Conservation (phyloP, 78 protist genomes). For the Speleostelium caveatum region DNA sequence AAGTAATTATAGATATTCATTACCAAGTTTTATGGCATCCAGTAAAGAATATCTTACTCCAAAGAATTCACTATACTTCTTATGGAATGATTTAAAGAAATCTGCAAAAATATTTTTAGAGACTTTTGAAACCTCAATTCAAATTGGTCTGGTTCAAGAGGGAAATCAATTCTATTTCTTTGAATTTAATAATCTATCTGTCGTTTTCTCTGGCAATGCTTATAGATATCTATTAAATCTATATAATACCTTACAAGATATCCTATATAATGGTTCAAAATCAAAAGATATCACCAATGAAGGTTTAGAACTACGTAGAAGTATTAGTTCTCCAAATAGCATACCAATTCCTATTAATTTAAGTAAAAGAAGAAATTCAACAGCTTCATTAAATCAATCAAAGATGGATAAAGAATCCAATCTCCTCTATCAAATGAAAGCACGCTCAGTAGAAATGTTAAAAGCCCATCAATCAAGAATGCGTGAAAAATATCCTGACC, state of each 20-base stretch:
- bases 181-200: constrained; percentile 36
- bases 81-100: constrained; percentile 27
- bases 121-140: constrained; percentile 23
- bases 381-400: neutral
- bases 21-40: neutral
- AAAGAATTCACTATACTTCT: constrained; percentile 1
- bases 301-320: neutral
- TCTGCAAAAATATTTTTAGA: constrained; percentile 35
- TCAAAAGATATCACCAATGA: constrained; percentile 21
- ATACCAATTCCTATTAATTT: constrained; percentile 39
- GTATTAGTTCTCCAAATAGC: neutral
- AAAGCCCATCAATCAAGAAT: constrained; percentile 41
- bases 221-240: constrained; percentile 47
- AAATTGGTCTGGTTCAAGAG: constrained; percentile 41
- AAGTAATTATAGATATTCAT: neutral
- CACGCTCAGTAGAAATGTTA: constrained; percentile 54
- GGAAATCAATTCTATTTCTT: constrained; percentile 71
- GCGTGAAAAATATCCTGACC: neutral
- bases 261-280: constrained; percentile 5
- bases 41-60: neutral
- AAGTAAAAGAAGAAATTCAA: neutral
- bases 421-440: constrained; percentile 37
- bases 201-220: constrained; percentile 54
- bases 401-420: neutral
- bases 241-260: constrained; percentile 24